phyloP scores from a whole-genome alignment of 1,284 basidiomycete genomes.

The Fistulinella cinereoalba region DNA sequence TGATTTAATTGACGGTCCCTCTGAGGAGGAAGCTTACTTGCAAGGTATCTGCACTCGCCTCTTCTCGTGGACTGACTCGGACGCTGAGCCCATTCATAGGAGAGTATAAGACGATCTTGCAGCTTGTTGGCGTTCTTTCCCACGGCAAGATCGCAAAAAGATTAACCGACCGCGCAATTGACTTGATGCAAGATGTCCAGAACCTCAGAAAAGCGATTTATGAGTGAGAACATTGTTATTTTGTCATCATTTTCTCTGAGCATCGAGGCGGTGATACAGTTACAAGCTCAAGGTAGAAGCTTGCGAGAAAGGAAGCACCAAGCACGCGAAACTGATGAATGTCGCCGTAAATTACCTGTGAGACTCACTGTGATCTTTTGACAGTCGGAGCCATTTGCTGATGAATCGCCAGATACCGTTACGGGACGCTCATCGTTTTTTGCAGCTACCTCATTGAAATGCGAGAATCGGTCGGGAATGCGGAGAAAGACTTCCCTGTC shows the following conservation, averaged over 20 bases:
- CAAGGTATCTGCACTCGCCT: constrained; percentile 52
- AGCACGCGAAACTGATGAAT: constrained; percentile 70
- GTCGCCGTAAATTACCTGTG: constrained; percentile 86
- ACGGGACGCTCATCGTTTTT: constrained; percentile 92
- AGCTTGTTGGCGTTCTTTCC: constrained; percentile 87
- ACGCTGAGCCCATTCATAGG: constrained; percentile 46
- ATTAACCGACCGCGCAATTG: constrained; percentile 85
- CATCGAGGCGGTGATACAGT: constrained; percentile 39
- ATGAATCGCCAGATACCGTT: constrained; percentile 58
- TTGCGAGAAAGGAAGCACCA: constrained; percentile 72
- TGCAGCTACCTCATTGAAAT: constrained; percentile 93
- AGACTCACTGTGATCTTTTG: constrained; percentile 27
- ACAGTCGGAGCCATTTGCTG: constrained; percentile 1
- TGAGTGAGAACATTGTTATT: constrained; percentile 53
- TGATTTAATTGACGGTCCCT: constrained; percentile 72
- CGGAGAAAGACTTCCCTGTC: constrained; percentile 62
- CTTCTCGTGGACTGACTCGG: not conserved
- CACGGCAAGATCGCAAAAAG: constrained; percentile 92
- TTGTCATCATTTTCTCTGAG: not conserved
- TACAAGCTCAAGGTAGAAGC: constrained; percentile 91
- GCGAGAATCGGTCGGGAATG: constrained; percentile 42
- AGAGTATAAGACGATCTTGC: constrained; percentile 96
- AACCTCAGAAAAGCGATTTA: constrained; percentile 91
- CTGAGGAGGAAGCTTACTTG: constrained; percentile 83
- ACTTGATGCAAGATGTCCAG: constrained; percentile 92